phyloP scores from a whole-genome alignment of 768 basidiomycete species.

The Chalciporus chontae region DNA sequence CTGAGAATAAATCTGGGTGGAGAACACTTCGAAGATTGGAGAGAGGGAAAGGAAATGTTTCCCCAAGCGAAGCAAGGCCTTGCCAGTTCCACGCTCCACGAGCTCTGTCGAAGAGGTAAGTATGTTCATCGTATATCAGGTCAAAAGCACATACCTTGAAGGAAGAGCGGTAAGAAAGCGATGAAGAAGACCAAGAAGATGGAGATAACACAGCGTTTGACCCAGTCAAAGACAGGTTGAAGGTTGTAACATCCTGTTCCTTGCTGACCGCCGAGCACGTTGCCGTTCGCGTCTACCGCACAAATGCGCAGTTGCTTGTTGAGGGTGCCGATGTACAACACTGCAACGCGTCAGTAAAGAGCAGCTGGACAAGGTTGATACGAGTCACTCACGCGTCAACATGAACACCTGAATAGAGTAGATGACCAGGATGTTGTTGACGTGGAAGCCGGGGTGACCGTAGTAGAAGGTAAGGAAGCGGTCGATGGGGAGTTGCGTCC shows the following conservation, averaged over 20 bases:
- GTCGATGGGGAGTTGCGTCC: slow-evolving; percentile 96
- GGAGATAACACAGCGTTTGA: slow-evolving; percentile 91
- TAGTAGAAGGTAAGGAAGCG: slow-evolving; percentile 99
- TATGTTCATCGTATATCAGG: background rate
- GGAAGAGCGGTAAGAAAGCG: slow-evolving; percentile 92
- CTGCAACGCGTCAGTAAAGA: slow-evolving; percentile 35
- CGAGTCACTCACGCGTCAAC: slow-evolving; percentile 70
- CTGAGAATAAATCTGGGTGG: slow-evolving; percentile 97
- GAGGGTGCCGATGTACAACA: slow-evolving; percentile 92
- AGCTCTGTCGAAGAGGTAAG: slow-evolving; percentile 55
- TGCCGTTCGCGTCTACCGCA: slow-evolving; percentile 74
- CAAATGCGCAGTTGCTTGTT: slow-evolving; percentile 93
- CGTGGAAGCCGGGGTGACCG: slow-evolving; percentile 98
- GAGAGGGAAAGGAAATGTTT: slow-evolving; percentile 98
- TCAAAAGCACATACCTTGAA: slow-evolving; percentile 65
- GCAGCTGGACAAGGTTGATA: background rate
- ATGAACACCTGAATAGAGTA: slow-evolving; percentile 98
- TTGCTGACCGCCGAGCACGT: slow-evolving; percentile 77
- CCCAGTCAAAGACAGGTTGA: slow-evolving; percentile 96
- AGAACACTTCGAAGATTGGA: slow-evolving; percentile 98
- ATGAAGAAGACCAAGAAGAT: slow-evolving; percentile 99
- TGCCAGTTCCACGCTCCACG: slow-evolving; percentile 93
- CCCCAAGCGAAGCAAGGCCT: slow-evolving; percentile 87
- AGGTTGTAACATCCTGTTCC: slow-evolving; percentile 87
- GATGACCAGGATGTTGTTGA: slow-evolving; percentile 99